Conservation (phyloP, 441 rosid species). For the Erodium moschatum region DNA sequence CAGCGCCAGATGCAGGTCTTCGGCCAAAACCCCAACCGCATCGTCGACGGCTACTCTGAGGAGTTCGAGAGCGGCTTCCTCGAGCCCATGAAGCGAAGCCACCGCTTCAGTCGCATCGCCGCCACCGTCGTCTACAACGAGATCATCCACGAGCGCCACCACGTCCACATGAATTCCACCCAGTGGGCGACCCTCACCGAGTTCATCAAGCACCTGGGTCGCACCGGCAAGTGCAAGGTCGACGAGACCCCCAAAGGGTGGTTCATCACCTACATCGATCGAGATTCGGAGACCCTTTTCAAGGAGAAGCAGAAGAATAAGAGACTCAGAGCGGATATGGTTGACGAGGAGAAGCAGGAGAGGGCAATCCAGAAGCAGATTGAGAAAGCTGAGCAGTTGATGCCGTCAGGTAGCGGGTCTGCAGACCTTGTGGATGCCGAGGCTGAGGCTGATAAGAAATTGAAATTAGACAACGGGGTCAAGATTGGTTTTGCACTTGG, state of each 20-base stretch:
- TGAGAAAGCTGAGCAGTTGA: slow-evolving; percentile 54
- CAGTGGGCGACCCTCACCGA: slow-evolving; percentile 86
- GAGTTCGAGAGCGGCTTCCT: slow-evolving; percentile 72
- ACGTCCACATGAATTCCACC: slow-evolving; percentile 85
- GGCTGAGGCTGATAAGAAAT: slow-evolving; percentile 18
- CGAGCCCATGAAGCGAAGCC: slow-evolving; percentile 69
- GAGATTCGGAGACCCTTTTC: slow-evolving; percentile 72
- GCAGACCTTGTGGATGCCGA: background rate
- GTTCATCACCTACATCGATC: slow-evolving; percentile 84
- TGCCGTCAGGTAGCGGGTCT: background rate
- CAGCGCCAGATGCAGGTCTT: slow-evolving; percentile 57
- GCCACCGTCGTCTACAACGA: slow-evolving; percentile 94
- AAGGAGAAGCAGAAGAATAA: slow-evolving; percentile 81
- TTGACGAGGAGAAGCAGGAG: slow-evolving; percentile 87
- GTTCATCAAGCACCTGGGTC: slow-evolving; percentile 69
- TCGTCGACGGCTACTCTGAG: background rate
- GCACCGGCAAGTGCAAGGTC: slow-evolving; percentile 80
- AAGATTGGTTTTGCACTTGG: slow-evolving; percentile 68
- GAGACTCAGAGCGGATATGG: slow-evolving; percentile 62
- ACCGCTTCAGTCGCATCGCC: slow-evolving; percentile 73
- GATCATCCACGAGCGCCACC: slow-evolving; percentile 74
- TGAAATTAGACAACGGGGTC: slow-evolving; percentile 46
- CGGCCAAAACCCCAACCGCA: no score
- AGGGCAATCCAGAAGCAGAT: slow-evolving; percentile 67
- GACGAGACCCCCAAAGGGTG: slow-evolving; percentile 94